A percentile compares a stretch with the other conserved stretches of the same genome.
These are phyloP conservation scores for Tricholoma sp. DNA, from an alignment of 768 basidiomycete species.

Conservation along the genomic window DNA sequence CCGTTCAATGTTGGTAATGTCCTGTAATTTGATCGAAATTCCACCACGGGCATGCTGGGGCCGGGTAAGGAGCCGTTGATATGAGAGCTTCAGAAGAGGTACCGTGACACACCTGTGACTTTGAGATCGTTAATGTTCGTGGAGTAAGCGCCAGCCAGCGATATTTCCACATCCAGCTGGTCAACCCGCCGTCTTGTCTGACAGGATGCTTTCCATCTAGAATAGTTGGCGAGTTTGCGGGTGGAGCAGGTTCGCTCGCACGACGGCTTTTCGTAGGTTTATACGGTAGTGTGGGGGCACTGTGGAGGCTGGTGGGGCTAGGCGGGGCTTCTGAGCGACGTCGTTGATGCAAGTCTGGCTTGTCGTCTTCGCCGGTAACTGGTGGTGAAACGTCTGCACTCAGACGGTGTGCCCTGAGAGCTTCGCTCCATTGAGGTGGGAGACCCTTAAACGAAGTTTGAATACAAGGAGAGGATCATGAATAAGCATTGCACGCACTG, in stretches of 20 bases:
- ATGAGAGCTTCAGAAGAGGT: not conserved
- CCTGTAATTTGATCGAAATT: constrained; percentile 17
- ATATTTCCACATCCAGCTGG: constrained; percentile 72
- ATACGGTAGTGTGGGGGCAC: constrained; percentile 13
- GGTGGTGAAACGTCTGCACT: not conserved
- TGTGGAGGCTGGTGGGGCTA: constrained; percentile 4
- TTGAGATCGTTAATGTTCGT: constrained; percentile 61
- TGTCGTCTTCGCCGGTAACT: constrained; percentile 1
- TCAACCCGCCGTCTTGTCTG: constrained; percentile 70
- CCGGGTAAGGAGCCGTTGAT: not conserved
- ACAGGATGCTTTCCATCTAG: constrained; percentile 58
- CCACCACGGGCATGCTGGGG: constrained; percentile 5
- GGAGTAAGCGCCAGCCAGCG: constrained; percentile 73
- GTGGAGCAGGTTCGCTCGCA: constrained; percentile 1
- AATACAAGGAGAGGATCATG: not conserved
- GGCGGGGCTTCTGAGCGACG: not conserved
- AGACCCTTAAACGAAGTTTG: constrained; percentile 4
- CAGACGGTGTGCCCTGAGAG: constrained; percentile 3
- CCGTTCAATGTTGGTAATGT: constrained; percentile 18
- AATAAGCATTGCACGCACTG: constrained; percentile 16
- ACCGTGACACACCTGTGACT: constrained; percentile 75
- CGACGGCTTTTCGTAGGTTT: not conserved
- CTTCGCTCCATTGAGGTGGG: constrained; percentile 12
- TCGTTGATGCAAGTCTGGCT: constrained; percentile 2
- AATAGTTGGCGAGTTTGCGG: constrained; percentile 28